Evolutionary conservation across 2,329 filamentous ascomycete genomes (phyloP).

Genomic region (Aspergillus fischeri): DNA sequence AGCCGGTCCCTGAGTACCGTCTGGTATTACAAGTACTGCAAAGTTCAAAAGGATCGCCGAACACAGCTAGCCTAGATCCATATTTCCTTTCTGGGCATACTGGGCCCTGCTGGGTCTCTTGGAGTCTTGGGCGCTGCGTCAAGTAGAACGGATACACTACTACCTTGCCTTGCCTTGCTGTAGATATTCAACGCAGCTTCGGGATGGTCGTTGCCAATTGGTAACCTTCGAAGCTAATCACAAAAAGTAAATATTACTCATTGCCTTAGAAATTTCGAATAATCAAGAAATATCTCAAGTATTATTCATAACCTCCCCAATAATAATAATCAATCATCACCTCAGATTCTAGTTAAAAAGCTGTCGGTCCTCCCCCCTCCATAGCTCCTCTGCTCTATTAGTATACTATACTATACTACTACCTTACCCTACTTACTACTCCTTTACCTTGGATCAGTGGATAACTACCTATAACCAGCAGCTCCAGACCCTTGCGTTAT

Average conservation of each 20-base stretch:
- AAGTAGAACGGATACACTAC: neutral
- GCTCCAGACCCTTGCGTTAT: neutral
- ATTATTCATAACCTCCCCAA: neutral
- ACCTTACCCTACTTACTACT: neutral
- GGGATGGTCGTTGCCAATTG: neutral
- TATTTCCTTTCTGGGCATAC: neutral
- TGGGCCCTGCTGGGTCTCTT: neutral
- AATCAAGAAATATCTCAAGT: neutral
- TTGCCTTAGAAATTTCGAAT: neutral
- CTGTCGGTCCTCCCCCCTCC: neutral
- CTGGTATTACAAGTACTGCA: neutral
- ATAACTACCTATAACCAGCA: conserved; percentile 2
- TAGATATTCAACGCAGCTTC: neutral
- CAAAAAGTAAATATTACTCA: neutral
- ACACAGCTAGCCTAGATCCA: neutral
- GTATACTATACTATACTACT: neutral
- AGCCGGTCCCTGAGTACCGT: neutral
- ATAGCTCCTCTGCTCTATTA: neutral
- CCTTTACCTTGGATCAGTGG: neutral
- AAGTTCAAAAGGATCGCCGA: neutral
- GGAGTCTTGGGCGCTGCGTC: neutral
- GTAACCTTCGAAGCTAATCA: neutral
- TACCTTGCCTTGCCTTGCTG: too few species aligned
- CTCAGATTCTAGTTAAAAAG: neutral
- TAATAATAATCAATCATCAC: neutral